Conservation (phyloP, 805 yeast species). For the Candida tammaniensis region DNA sequence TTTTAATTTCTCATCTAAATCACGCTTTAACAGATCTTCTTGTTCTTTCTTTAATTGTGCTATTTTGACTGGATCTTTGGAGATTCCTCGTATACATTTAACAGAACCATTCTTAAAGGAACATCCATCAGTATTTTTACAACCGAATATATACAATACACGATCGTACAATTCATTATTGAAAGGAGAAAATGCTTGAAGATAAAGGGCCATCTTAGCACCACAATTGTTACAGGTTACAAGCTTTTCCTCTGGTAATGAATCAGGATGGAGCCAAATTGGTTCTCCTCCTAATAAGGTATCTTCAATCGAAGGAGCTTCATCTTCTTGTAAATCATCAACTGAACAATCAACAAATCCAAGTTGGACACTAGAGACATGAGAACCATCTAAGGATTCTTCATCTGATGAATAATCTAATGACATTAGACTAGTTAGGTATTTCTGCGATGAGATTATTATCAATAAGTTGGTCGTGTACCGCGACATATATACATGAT, state of each 20-base stretch:
- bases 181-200: slow-evolving; percentile 81
- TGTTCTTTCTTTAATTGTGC: slow-evolving; percentile 36
- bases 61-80: slow-evolving; percentile 53
- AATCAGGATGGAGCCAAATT: slow-evolving; percentile 62
- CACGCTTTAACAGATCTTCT: slow-evolving; percentile 24
- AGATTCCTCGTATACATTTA: slow-evolving; percentile 73
- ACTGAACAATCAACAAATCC: slow-evolving; percentile 56
- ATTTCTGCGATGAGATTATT: not conserved
- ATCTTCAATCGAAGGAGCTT: slow-evolving; percentile 48
- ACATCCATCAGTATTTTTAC: slow-evolving; percentile 56
- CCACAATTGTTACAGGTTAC: slow-evolving; percentile 67
- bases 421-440: not conserved
- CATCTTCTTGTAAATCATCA: slow-evolving; percentile 43
- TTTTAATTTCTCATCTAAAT: slow-evolving; percentile 38
- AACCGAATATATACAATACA: slow-evolving; percentile 74
- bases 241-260: slow-evolving; percentile 53
- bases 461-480: not conserved
- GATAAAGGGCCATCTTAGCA: slow-evolving; percentile 57
- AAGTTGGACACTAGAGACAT: slow-evolving; percentile 37
- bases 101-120: slow-evolving; percentile 67
- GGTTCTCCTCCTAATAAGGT: slow-evolving; percentile 77
- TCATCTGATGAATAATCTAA: slow-evolving; percentile 53
- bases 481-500: slow-evolving; percentile 2
- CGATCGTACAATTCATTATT: slow-evolving; percentile 74
- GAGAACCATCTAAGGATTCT: slow-evolving; percentile 21